Conservation (phyloP, 192 early-diverging fungal species). For the Mortierella hygrophila region DNA sequence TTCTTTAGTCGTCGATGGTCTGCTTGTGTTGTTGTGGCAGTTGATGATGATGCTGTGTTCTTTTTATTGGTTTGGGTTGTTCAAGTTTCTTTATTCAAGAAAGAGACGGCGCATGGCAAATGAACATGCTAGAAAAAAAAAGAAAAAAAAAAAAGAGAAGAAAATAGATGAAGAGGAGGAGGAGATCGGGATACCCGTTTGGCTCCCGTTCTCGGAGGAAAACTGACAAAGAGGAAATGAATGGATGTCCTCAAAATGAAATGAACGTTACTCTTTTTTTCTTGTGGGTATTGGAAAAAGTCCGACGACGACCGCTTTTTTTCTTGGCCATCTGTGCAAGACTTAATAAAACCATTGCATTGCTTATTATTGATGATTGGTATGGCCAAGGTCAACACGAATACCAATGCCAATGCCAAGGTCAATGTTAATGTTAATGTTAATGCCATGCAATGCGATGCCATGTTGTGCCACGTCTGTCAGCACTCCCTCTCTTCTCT, state of each 20-base stretch:
- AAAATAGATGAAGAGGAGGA: neutral
- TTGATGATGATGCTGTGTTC: neutral
- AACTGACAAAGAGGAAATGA: neutral
- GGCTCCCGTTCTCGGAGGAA: neutral
- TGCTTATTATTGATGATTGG: no score
- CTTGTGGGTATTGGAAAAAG: neutral
- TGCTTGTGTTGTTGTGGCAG: neutral
- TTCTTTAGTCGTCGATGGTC: neutral
- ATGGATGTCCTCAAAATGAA: neutral
- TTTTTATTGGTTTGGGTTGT: neutral
- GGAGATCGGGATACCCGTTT: neutral
- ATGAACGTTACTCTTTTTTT: neutral
- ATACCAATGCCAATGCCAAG: neutral
- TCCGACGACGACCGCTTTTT: neutral
- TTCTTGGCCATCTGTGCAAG: neutral
- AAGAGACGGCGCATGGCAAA: neutral
- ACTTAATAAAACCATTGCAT: no score
- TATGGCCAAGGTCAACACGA: no score
- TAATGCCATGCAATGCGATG: neutral
- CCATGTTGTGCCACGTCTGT: neutral
- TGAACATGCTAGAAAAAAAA: neutral
- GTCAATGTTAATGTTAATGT: neutral
- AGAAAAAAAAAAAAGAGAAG: neutral
- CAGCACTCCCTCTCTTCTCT: neutral
- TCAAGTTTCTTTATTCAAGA: neutral